phyloP scores from a whole-genome alignment of 345 rosid species.

The Euphorbia peplus region DNA sequence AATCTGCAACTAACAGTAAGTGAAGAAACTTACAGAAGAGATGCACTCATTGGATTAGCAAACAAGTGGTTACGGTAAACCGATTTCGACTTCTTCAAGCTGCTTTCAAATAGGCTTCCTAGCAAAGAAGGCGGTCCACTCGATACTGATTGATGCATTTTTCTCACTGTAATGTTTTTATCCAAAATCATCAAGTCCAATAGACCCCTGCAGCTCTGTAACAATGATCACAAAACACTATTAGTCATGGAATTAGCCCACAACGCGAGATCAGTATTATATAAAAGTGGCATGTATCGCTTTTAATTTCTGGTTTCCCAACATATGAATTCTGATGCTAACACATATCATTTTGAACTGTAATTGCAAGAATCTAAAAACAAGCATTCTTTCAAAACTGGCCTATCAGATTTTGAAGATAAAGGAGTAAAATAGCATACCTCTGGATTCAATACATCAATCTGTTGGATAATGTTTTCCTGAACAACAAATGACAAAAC shows the following conservation, averaged over 20 bases:
- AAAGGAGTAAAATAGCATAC: slow-evolving; percentile 35
- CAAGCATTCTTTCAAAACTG: not conserved
- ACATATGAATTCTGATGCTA: no score
- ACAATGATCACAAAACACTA: not conserved
- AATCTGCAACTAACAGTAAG: not conserved
- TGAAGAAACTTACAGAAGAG: slow-evolving; percentile 33
- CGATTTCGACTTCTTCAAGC: slow-evolving; percentile 40
- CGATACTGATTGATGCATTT: slow-evolving; percentile 52
- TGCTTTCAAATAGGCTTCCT: slow-evolving; percentile 37
- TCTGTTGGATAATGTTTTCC: slow-evolving; percentile 59
- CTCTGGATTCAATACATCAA: slow-evolving; percentile 89
- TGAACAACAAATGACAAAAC: slow-evolving; percentile 19
- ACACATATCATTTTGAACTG: no score
- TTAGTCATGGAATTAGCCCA: no score
- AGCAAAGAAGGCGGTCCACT: slow-evolving; percentile 53
- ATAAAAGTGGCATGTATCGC: no score
- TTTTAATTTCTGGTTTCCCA: no score
- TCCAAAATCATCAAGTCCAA: slow-evolving; percentile 75
- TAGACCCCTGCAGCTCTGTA: slow-evolving; percentile 68
- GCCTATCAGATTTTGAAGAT: not conserved
- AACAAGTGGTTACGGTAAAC: slow-evolving; percentile 63
- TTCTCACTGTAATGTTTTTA: slow-evolving; percentile 54
- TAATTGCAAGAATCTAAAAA: not conserved
- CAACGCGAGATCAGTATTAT: no score
- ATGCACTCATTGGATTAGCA: slow-evolving; percentile 59